These are phyloP conservation scores for Citrus australasica DNA, from an alignment of 345 rosid genomes.

Conservation along the genomic window DNA sequence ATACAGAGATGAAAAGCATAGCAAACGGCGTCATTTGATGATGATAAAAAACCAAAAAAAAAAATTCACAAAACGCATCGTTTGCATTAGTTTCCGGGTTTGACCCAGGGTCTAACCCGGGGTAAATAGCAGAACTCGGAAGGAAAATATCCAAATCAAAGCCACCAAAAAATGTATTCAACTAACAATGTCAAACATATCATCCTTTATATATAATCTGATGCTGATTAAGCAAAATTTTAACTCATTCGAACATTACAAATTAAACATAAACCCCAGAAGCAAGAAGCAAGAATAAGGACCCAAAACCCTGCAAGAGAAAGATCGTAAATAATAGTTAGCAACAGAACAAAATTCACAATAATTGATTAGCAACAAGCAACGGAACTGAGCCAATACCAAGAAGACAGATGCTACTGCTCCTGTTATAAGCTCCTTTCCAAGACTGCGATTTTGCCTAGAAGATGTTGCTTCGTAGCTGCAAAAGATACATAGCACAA, in stretches of 20 bases:
- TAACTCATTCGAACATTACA: background rate
- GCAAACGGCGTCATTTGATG: no score
- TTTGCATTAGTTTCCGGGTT: no score
- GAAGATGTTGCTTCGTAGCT: slow-evolving; percentile 92
- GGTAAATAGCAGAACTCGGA: no score
- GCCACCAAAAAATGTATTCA: background rate
- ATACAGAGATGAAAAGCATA: no score
- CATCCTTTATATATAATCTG: slow-evolving; percentile 2
- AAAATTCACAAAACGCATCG: no score
- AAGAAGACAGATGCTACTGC: slow-evolving; percentile 77
- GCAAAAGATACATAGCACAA: slow-evolving; percentile 13
- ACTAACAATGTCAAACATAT: slow-evolving; percentile 9
- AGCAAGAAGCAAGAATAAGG: slow-evolving; percentile 85
- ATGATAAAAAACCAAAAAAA: no score
- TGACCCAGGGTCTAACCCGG: no score
- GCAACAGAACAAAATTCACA: background rate
- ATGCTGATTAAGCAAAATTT: slow-evolving; percentile 16
- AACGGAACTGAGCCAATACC: slow-evolving; percentile 33
- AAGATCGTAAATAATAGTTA: slow-evolving; percentile 8
- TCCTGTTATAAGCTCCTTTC: slow-evolving; percentile 68
- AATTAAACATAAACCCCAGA: slow-evolving; percentile 80
- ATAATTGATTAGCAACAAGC: background rate
- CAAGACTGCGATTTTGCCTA: slow-evolving; percentile 62
- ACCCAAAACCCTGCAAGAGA: slow-evolving; percentile 84
- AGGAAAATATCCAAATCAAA: background rate